phyloP scores from a whole-genome alignment of 345 rosid genomes.

The Crucihimalaya himalaica region DNA sequence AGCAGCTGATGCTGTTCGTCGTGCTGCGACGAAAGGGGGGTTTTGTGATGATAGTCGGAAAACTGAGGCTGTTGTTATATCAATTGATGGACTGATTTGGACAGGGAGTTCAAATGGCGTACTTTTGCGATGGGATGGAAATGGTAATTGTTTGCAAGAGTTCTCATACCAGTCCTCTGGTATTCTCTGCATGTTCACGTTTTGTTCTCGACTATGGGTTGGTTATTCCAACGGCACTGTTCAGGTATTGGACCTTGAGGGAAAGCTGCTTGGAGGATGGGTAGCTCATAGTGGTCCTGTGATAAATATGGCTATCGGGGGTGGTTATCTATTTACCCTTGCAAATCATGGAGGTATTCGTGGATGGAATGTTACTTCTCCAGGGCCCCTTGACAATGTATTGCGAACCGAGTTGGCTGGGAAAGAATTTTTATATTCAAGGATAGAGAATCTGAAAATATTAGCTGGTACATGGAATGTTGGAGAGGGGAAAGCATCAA shows the following conservation, averaged over 20 bases:
- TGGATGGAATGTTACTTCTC: conserved; percentile 78
- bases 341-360: conserved; percentile 85
- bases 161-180: conserved; percentile 54
- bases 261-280: conserved; percentile 69
- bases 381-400: conserved; percentile 66
- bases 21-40: conserved; percentile 82
- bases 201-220: conserved; percentile 61
- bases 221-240: conserved; percentile 69
- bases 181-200: conserved; percentile 64
- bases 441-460: conserved; percentile 60
- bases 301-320: conserved; percentile 60
- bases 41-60: conserved; percentile 80
- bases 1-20: conserved; percentile 97
- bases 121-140: conserved; percentile 84
- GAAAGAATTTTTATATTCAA: conserved; percentile 60
- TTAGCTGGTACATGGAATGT: conserved; percentile 82
- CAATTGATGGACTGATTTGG: conserved; percentile 79
- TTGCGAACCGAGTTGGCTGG: conserved; percentile 62
- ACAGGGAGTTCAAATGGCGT: conserved; percentile 79
- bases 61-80: conserved; percentile 67
- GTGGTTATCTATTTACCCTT: conserved; percentile 68
- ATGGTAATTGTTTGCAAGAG: conserved; percentile 78
- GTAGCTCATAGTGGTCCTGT: conserved; percentile 76
- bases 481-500: conserved; percentile 74
- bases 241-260: conserved; percentile 72